Conservation (phyloP, 2,329 filamentous ascomycete genomes). For the Cryphonectria naterciae region DNA sequence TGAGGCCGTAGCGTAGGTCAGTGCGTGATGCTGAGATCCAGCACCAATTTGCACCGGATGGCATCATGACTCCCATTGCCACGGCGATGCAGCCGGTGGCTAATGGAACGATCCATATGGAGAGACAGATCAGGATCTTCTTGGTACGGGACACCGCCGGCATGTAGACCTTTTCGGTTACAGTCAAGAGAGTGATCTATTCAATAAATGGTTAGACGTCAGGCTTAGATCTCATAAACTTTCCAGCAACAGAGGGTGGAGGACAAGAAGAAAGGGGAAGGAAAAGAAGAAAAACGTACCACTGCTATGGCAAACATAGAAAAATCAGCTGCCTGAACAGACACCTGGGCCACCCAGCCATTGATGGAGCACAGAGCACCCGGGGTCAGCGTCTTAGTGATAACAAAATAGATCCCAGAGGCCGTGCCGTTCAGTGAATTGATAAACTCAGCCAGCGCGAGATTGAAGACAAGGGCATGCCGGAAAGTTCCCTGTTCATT, state of each 20-base stretch:
- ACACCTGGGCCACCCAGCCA: conserved; percentile 50
- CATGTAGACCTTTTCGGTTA: conserved; percentile 39
- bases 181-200: conserved; percentile 16
- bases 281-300: conserved; percentile 28
- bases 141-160: conserved; percentile 36
- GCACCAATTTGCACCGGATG: conserved; percentile 49
- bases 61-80: conserved; percentile 37
- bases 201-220: background rate
- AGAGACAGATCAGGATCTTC: conserved; percentile 41
- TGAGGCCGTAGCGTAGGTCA: conserved; percentile 47
- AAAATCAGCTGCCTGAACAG: conserved; percentile 48
- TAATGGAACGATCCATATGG: conserved; percentile 46
- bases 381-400: conserved; percentile 33
- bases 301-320: conserved; percentile 50
- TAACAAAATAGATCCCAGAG: conserved; percentile 43
- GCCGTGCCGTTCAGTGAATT: conserved; percentile 48
- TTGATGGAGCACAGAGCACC: conserved; percentile 45
- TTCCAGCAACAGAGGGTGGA: too few relatives aligned
- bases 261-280: too few relatives aligned
- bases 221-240: background rate
- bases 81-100: conserved; percentile 42
- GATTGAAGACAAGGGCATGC: conserved; percentile 11
- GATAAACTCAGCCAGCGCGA: conserved; percentile 39
- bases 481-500: conserved; percentile 8
- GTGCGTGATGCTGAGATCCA: conserved; percentile 45